phyloP scores from a whole-genome alignment of 1,139 yeast genomes.

The Diutina neorugosa region DNA sequence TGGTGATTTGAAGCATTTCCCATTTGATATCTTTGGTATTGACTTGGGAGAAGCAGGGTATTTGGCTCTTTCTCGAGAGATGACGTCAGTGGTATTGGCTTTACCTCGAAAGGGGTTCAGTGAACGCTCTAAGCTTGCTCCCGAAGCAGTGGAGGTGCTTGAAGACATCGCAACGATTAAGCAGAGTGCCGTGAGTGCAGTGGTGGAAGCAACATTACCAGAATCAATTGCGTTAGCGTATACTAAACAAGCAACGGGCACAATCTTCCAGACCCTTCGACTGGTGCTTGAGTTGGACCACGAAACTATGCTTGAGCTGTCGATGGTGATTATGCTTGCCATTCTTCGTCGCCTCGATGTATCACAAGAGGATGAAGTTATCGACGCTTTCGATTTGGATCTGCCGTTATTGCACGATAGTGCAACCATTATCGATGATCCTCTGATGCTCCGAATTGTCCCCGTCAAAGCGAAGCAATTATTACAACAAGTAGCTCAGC shows the following conservation, averaged over 20 bases:
- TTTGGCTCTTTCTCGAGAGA: background rate
- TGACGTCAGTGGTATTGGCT: background rate
- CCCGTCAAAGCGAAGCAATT: conserved; percentile 7
- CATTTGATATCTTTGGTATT: background rate
- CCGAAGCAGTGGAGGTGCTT: background rate
- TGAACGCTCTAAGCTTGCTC: background rate
- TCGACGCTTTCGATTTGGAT: conserved; percentile 7
- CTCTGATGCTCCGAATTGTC: conserved; percentile 3
- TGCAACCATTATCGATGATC: background rate
- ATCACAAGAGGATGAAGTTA: conserved; percentile 13
- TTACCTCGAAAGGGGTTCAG: background rate
- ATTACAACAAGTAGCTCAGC: conserved; percentile 7
- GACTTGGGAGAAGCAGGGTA: background rate
- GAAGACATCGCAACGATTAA: conserved; percentile 10
- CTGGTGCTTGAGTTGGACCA: background rate
- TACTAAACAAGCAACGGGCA: conserved; percentile 28
- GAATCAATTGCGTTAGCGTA: conserved; percentile 32
- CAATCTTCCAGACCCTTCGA: conserved; percentile 6
- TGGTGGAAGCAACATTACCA: conserved; percentile 24
- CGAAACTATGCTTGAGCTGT: conserved; percentile 12
- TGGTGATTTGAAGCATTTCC: background rate
- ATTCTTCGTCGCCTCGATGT: conserved; percentile 23
- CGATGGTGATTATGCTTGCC: conserved; percentile 9
- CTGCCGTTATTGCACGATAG: background rate
- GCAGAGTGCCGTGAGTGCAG: conserved; percentile 8